Evolutionary conservation across 1,284 basidiomycete species (phyloP).

Genomic region (Ustanciosporium gigantosporum): DNA sequence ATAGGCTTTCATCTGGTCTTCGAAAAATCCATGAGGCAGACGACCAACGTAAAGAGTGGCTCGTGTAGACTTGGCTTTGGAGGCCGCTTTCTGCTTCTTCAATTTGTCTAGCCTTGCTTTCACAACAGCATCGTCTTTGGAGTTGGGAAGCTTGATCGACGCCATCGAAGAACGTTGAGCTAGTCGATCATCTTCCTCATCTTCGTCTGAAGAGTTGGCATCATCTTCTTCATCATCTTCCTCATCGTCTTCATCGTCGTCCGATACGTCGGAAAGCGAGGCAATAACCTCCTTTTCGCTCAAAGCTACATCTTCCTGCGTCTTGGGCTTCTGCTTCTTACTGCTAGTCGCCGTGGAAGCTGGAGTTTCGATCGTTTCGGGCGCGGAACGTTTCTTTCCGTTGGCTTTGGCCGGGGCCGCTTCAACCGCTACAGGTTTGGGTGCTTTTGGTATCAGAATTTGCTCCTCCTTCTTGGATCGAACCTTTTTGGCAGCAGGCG

Average conservation of each 20-base stretch:
- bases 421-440: too few relatives aligned
- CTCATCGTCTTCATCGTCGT: conserved; percentile 11
- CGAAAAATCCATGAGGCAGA: conserved; percentile 95
- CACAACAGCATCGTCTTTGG: conserved; percentile 54
- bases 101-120: conserved; percentile 48
- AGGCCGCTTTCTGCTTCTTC: conserved; percentile 18
- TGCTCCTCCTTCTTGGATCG: too few relatives aligned
- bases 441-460: too few relatives aligned
- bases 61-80: conserved; percentile 51
- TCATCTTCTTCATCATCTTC: conserved; percentile 21
- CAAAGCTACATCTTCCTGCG: conserved; percentile 13
- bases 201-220: conserved; percentile 47
- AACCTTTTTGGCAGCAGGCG: too few relatives aligned
- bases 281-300: conserved; percentile 29
- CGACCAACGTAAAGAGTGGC: conserved; percentile 90
- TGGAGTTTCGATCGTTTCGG: too few relatives aligned
- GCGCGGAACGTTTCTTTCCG: conserved; percentile 14
- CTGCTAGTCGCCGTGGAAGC: conserved; percentile 1
- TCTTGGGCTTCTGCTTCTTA: neutral
- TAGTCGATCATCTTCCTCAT: conserved; percentile 47
- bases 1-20: conserved; percentile 88
- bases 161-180: conserved; percentile 23
- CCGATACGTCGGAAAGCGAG: conserved; percentile 32
- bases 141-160: conserved; percentile 50
- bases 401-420: conserved; percentile 5